Conservation (phyloP, 176 grass and related monocot species). For the Carex myosuroides region DNA sequence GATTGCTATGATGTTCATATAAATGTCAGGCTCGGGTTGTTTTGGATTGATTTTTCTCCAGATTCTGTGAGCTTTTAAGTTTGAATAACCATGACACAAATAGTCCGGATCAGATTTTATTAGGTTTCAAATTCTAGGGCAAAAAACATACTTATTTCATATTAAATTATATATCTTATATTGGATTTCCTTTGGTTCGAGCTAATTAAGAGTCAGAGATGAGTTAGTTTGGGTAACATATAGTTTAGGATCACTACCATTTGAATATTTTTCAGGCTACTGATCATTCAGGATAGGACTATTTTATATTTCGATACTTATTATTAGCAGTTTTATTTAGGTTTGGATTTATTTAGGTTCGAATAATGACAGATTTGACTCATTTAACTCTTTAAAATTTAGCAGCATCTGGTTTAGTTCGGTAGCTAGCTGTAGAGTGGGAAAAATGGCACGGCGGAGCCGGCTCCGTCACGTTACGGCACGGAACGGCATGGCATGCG, state of each 20-base stretch:
- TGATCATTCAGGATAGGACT: too few species aligned
- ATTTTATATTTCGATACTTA: too few species aligned
- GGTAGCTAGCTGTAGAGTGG: too few species aligned
- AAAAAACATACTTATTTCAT: neutral
- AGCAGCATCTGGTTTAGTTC: too few species aligned
- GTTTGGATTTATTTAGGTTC: too few species aligned
- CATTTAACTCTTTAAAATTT: too few species aligned
- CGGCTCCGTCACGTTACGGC: too few species aligned
- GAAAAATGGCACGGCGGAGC: too few species aligned
- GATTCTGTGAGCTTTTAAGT: neutral
- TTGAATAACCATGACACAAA: neutral
- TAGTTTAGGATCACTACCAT: neutral
- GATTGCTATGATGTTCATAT: neutral
- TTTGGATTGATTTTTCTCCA: neutral
- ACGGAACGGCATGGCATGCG: too few species aligned
- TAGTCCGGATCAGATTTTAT: neutral
- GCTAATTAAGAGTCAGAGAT: neutral
- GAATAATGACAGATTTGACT: too few species aligned
- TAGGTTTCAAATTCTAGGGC: neutral
- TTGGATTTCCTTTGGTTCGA: neutral
- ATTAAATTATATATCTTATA: neutral
- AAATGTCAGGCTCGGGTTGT: neutral
- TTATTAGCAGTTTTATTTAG: too few species aligned
- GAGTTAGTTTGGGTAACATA: neutral
- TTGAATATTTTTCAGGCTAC: neutral